Conservation (phyloP, 768 basidiomycete genomes). For the Lentinus brumalis region DNA sequence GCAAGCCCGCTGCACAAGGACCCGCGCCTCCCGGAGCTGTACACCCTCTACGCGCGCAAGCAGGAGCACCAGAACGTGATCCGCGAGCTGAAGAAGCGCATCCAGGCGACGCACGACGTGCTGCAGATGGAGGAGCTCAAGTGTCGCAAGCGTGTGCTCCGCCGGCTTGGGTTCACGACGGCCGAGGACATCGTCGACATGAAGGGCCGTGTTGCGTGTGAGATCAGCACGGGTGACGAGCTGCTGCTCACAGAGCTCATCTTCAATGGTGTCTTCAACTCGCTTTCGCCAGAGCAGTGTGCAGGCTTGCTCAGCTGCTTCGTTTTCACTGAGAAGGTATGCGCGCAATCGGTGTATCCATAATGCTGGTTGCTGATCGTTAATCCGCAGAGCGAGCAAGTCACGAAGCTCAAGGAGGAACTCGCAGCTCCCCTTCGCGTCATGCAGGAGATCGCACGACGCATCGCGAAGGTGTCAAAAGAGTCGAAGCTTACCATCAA, state of each 20-base stretch:
- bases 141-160: constrained; percentile 89
- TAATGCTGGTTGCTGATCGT: neutral
- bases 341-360: constrained; percentile 7
- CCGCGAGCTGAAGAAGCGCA: constrained; percentile 79
- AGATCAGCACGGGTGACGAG: constrained; percentile 97
- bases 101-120: constrained; percentile 88
- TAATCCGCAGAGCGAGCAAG: constrained; percentile 74
- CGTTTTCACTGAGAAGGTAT: constrained; percentile 94
- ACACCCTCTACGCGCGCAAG: constrained; percentile 79
- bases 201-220: constrained; percentile 98
- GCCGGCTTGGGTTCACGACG: constrained; percentile 89
- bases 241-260: constrained; percentile 94
- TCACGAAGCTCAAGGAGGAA: constrained; percentile 87
- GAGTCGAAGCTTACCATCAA: constrained; percentile 88
- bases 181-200: constrained; percentile 92
- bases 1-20: constrained; percentile 79
- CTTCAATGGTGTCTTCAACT: constrained; percentile 95
- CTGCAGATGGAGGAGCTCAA: constrained; percentile 97
- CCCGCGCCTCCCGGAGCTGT: constrained; percentile 75
- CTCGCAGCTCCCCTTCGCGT: constrained; percentile 88
- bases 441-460: constrained; percentile 93
- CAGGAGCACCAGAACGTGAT: constrained; percentile 68
- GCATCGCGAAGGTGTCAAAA: constrained; percentile 96
- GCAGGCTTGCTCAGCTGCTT: constrained; percentile 96
- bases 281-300: constrained; percentile 86